These are phyloP conservation scores for Haematococcus lacustris DNA, from an alignment of 139 green algal genomes.

Conservation along the genomic window DNA sequence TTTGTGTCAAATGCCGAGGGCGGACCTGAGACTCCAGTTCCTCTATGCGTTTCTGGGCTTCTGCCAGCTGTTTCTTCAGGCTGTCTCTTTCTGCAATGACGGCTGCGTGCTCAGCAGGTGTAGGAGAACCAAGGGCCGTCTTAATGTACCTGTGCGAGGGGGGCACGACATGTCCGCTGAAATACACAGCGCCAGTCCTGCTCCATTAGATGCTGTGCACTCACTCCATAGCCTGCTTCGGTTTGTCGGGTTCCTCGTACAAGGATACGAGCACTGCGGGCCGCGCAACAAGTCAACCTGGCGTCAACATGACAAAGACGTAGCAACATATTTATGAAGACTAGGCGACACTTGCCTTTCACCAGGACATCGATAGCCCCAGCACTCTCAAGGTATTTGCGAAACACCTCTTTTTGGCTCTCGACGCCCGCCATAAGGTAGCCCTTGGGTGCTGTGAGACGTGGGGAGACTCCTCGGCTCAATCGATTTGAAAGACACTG, in stretches of 20 bases:
- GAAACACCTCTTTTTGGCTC: slow-evolving; percentile 62
- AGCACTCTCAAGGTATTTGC: slow-evolving; percentile 65
- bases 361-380: slow-evolving; percentile 68
- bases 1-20: no score
- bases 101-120: slow-evolving; percentile 51
- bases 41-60: slow-evolving; percentile 35
- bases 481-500: no score
- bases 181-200: neutral
- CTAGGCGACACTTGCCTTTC: slow-evolving; percentile 42
- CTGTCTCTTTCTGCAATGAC: slow-evolving; percentile 44
- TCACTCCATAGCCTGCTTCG: slow-evolving; percentile 56
- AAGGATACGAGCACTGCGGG: slow-evolving; percentile 59
- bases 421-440: slow-evolving; percentile 24
- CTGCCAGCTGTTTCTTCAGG: slow-evolving; percentile 39
- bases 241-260: slow-evolving; percentile 70
- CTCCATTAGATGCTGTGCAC: slow-evolving; percentile 2
- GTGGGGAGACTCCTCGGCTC: no score
- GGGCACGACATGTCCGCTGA: neutral
- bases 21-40: no score
- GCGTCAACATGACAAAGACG: neutral
- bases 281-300: neutral
- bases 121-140: slow-evolving; percentile 48
- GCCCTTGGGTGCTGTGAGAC: no score
- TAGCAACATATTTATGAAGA: neutral
- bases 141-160: slow-evolving; percentile 56